These are phyloP conservation scores for Anastatica hierochuntica DNA, from an alignment of 345 rosid species.

Conservation along the genomic window DNA sequence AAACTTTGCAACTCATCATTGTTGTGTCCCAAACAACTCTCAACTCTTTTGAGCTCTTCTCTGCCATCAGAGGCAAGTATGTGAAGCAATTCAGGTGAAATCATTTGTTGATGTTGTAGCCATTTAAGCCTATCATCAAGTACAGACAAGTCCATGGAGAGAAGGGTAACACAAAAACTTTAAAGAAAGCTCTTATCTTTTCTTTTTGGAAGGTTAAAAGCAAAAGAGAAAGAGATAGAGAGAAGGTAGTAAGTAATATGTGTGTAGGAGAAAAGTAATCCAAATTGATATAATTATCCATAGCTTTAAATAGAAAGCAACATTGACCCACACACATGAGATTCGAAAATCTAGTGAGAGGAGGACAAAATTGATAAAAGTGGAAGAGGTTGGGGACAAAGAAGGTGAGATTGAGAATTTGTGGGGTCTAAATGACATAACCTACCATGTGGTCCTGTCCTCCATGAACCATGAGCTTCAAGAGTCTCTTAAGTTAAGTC, in stretches of 20 bases:
- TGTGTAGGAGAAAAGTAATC: conserved; percentile 18
- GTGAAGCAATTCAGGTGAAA: conserved; percentile 23
- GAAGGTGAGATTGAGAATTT: conserved; percentile 25
- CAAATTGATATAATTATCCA: conserved; percentile 16
- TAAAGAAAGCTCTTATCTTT: conserved; percentile 14
- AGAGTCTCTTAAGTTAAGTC: conserved; percentile 21
- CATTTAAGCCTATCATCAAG: conserved; percentile 32
- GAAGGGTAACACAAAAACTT: not conserved
- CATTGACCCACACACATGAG: conserved; percentile 32
- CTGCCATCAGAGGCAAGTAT: conserved; percentile 25
- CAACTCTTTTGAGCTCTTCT: conserved; percentile 19
- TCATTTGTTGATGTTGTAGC: conserved; percentile 30
- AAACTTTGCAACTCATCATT: conserved; percentile 22
- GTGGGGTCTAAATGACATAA: conserved; percentile 32
- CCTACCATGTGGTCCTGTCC: conserved; percentile 32
- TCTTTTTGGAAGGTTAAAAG: conserved; percentile 6
- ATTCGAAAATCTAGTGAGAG: conserved; percentile 25
- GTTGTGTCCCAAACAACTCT: conserved; percentile 21
- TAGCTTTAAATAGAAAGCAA: conserved; percentile 31
- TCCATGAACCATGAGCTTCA: conserved; percentile 22
- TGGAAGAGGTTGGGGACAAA: conserved; percentile 27
- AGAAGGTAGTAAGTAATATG: conserved; percentile 9
- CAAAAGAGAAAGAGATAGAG: conserved; percentile 20
- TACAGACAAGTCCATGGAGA: conserved; percentile 31
- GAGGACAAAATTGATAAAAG: conserved; percentile 25